These are phyloP conservation scores for Murraya koenigii DNA, from an alignment of 345 rosid species.

Conservation along the genomic window DNA sequence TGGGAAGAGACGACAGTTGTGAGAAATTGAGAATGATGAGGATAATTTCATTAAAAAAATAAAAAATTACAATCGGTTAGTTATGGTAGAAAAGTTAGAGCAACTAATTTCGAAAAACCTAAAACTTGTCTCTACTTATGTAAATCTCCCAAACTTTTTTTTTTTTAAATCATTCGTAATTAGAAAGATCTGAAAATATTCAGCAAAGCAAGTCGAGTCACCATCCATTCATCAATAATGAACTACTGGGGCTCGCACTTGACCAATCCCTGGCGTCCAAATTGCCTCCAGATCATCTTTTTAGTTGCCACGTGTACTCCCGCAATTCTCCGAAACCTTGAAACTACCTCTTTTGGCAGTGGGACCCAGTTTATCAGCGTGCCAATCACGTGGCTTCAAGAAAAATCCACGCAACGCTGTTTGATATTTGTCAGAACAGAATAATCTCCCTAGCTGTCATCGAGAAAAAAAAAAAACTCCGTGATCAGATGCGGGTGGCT, in stretches of 20 bases:
- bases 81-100: too few relatives aligned
- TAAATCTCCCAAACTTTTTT: too few relatives aligned
- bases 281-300: not conserved
- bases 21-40: too few relatives aligned
- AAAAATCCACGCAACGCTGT: not conserved
- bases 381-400: not conserved
- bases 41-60: too few relatives aligned
- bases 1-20: too few relatives aligned
- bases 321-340: not conserved
- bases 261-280: not conserved
- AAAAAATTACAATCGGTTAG: too few relatives aligned
- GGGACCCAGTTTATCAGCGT: not conserved
- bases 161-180: too few relatives aligned
- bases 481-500: slow-evolving; percentile 33
- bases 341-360: not conserved
- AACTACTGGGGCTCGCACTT: not conserved
- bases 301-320: not conserved
- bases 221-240: too few relatives aligned
- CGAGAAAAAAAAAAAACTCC: not conserved
- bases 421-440: not conserved
- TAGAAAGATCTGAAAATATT: too few relatives aligned
- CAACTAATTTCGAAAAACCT: too few relatives aligned
- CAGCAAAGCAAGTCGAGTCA: too few relatives aligned
- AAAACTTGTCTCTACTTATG: too few relatives aligned
- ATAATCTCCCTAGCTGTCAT: not conserved